Conservation (phyloP, 768 basidiomycete genomes). For the Trametes gibbosa region DNA sequence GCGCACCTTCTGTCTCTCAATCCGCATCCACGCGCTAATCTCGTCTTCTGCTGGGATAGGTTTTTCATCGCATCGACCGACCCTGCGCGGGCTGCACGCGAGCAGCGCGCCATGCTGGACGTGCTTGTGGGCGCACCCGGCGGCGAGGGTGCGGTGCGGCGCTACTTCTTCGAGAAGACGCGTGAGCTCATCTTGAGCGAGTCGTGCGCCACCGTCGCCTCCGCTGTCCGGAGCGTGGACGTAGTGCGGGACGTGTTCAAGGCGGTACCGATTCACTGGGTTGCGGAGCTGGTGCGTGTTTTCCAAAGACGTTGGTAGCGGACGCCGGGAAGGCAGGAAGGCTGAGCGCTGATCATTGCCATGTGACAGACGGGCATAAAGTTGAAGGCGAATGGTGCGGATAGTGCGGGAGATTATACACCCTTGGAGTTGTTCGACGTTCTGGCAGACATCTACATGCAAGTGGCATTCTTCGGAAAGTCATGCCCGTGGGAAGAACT, state of each 20-base stretch:
- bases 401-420: constrained; percentile 59
- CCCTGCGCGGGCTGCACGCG: constrained; percentile 37
- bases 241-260: constrained; percentile 68
- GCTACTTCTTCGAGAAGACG: constrained; percentile 68
- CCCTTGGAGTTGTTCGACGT: constrained; percentile 59
- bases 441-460: constrained; percentile 72
- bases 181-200: constrained; percentile 50
- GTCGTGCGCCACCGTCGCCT: constrained; percentile 58
- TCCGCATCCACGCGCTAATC: neutral
- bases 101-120: constrained; percentile 45
- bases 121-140: constrained; percentile 49
- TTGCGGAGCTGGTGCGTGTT: constrained; percentile 59
- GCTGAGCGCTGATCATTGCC: no score
- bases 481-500: neutral
- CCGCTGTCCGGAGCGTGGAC: constrained; percentile 54
- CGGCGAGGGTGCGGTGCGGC: constrained; percentile 46
- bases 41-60: constrained; percentile 34
- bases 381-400: constrained; percentile 52
- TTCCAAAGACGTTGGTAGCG: neutral
- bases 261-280: constrained; percentile 66
- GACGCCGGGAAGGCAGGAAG: neutral
- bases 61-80: constrained; percentile 63
- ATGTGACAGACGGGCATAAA: constrained; percentile 60
- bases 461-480: constrained; percentile 23
- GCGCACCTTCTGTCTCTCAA: constrained; percentile 5